Conservation (phyloP, 208 protist species). For the Jaenimonas drosophilae region DNA sequence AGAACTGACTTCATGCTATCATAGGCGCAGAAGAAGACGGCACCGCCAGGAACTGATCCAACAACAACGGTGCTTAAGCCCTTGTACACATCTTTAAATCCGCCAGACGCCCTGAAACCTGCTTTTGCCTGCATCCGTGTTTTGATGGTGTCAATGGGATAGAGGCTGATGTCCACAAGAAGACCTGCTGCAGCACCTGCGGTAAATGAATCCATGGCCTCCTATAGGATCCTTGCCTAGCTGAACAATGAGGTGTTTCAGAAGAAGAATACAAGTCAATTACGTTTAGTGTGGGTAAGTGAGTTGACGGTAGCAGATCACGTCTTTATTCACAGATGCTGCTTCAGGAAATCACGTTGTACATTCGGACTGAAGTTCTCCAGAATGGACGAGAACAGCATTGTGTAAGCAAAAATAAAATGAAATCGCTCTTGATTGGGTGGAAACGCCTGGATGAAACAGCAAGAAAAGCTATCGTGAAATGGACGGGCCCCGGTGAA, state of each 20-base stretch:
- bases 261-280: neutral
- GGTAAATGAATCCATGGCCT: conserved; percentile 59
- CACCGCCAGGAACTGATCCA: conserved; percentile 83
- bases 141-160: conserved; percentile 92
- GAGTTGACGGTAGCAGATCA: too few species aligned
- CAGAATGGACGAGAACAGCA: too few species aligned
- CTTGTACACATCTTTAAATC: conserved; percentile 77
- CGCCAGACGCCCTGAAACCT: conserved; percentile 72
- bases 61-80: conserved; percentile 77
- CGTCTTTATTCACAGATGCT: too few species aligned
- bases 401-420: conserved; percentile 3
- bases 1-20: conserved; percentile 30
- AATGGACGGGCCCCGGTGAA: too few species aligned
- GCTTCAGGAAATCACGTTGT: too few species aligned
- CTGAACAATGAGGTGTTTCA: neutral
- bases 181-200: conserved; percentile 81
- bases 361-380: too few species aligned
- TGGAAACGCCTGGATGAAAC: neutral
- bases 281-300: neutral
- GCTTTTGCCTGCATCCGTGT: conserved; percentile 79
- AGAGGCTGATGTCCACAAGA: conserved; percentile 83
- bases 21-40: conserved; percentile 86
- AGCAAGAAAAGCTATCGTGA: conserved; percentile 7
- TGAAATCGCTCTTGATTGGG: neutral
- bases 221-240: neutral